Conservation (phyloP, 2,329 filamentous ascomycete species). For the Fusarium fujikuroi region DNA sequence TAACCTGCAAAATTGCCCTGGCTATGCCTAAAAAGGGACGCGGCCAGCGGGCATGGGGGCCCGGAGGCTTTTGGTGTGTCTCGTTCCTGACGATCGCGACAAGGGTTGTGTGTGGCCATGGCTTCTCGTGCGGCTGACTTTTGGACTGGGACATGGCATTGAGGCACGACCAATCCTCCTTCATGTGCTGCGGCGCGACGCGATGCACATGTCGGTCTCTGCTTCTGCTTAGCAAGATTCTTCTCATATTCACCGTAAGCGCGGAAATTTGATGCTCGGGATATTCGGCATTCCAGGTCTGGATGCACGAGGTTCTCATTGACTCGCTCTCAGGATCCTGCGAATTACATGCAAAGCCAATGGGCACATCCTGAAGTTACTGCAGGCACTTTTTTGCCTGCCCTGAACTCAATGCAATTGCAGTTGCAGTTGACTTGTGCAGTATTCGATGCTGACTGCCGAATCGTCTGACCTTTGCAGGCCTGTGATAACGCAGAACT, state of each 20-base stretch:
- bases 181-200: slow-evolving; percentile 1
- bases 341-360: background rate
- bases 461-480: background rate
- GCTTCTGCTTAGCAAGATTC: slow-evolving; percentile 14
- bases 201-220: slow-evolving; percentile 22
- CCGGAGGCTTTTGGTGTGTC: slow-evolving; percentile 33
- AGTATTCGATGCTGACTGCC: background rate
- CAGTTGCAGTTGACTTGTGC: slow-evolving; percentile 8
- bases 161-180: background rate
- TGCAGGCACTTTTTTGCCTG: background rate
- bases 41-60: slow-evolving; percentile 10
- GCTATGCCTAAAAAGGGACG: slow-evolving; percentile 29
- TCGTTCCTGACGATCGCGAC: slow-evolving; percentile 45
- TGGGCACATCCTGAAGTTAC: background rate
- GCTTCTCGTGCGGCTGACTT: slow-evolving; percentile 23
- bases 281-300: slow-evolving; percentile 10
- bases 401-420: slow-evolving; percentile 9
- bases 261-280: background rate
- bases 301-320: background rate
- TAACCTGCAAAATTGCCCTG: background rate
- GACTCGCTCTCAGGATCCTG: slow-evolving; percentile 14
- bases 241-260: background rate
- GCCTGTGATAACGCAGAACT: background rate
- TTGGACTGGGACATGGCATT: slow-evolving; percentile 8
- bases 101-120: slow-evolving; percentile 25